Evolutionary conservation across 1,139 yeast genomes (phyloP), one percentile per base, ranked within the genome.

Genomic region (Sugiyamaella paludigena): DNA sequence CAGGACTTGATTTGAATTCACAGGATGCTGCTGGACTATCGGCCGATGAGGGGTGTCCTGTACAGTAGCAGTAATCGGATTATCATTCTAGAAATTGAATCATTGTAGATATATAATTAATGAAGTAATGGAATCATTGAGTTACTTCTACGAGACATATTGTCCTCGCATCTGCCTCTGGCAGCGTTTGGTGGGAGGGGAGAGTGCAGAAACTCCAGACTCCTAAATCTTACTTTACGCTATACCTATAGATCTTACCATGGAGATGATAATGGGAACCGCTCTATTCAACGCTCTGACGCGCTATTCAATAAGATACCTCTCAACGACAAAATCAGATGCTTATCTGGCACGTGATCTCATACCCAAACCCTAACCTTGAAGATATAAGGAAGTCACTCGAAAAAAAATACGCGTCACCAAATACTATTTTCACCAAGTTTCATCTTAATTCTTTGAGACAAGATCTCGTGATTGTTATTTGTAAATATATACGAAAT

Each of bases 1-100:
- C 84, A 1, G 84, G 84, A 0, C 73, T 79, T 43, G 79, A 74
- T 42, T 40, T 58, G 34, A 49, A 39, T 15, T 50, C 47, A 8
- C 47, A 41, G 2, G 42, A 37, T 32, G 6, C 34, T 31, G 47
- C 42, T 15, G 42, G 41, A 9, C 42, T 37, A 2, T 32, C 30
- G 6, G 47, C 46, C 32, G 40, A 32, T 5, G 51, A 48, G 11
- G 49, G 44, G 10, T 48, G 51, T 34, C 45, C 42, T 26, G 43
- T 47, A 24, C 49, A 47, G 26, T 45, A 40, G 27, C 34, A 5
- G n/a, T n/a, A n/a, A 19, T 19, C 24, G 5, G 24, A 19, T n/a
- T n/a, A n/a, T 12, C 34, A 31, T 13, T 13, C 34, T 13, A 31
- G 13, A 12, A 31, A 6, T 31, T 32, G 16, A 32, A 32, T 9